Percentiles rank a stretch among this genome's conserved stretches.
These are phyloP conservation scores for Exophiala sp. DNA, from an alignment of 2,329 filamentous ascomycete species.

Conservation along the genomic window DNA sequence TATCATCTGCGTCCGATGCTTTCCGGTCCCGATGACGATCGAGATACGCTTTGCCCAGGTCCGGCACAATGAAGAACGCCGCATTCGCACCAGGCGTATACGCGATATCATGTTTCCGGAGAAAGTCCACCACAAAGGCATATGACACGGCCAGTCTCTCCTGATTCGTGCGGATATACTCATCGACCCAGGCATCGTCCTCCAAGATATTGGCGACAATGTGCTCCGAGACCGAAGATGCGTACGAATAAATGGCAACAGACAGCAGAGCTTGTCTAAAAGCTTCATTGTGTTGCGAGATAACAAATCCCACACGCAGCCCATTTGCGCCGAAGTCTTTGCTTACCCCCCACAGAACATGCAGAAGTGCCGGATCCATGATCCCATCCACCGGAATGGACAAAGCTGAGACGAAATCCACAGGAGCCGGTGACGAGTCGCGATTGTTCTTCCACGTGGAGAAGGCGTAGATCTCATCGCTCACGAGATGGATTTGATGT, in stretches of 20 bases:
- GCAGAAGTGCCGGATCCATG: constrained; percentile 50
- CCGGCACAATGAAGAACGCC: constrained; percentile 56
- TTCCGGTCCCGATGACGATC: neutral
- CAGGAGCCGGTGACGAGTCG: constrained; percentile 26
- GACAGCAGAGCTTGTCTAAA: constrained; percentile 40
- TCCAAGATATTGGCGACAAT: constrained; percentile 41
- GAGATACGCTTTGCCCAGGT: constrained; percentile 39
- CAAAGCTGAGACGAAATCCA: constrained; percentile 47
- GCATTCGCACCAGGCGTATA: constrained; percentile 52
- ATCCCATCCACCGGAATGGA: constrained; percentile 43
- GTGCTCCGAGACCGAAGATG: constrained; percentile 45
- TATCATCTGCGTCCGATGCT: neutral
- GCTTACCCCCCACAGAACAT: constrained; percentile 49
- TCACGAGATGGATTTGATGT: constrained; percentile 52
- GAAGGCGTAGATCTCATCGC: constrained; percentile 58
- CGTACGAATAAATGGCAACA: constrained; percentile 46
- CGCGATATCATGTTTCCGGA: constrained; percentile 43
- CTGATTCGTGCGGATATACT: constrained; percentile 46
- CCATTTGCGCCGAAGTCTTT: constrained; percentile 59
- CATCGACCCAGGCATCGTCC: constrained; percentile 43
- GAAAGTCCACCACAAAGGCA: constrained; percentile 35
- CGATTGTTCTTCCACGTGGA: constrained; percentile 48
- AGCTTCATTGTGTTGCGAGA: constrained; percentile 45
- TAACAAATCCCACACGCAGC: constrained; percentile 50
- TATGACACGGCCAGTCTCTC: constrained; percentile 41